Conservation (phyloP, 2,329 filamentous ascomycete genomes). For the Pochonia chlamydosporia region DNA sequence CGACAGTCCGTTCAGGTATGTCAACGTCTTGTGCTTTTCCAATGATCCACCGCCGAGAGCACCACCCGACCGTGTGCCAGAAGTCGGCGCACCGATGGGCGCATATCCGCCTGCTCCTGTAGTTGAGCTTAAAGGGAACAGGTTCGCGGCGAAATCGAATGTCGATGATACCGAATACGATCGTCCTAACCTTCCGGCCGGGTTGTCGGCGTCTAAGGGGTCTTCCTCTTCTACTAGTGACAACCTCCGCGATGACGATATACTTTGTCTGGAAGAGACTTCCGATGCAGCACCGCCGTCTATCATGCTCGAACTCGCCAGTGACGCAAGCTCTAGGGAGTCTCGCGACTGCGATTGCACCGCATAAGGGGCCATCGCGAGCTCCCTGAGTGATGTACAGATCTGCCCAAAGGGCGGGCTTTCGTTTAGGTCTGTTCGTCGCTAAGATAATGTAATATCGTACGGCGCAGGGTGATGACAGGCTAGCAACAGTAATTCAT, state of each 20-base stretch:
- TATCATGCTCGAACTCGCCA: constrained; percentile 70
- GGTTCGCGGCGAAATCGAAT: constrained; percentile 90
- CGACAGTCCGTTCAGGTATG: constrained; percentile 87
- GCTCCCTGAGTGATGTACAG: constrained; percentile 12
- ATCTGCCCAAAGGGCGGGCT: neutral
- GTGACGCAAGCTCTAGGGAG: constrained; percentile 91
- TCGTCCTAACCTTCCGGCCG: constrained; percentile 44
- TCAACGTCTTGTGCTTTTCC: constrained; percentile 93
- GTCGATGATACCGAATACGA: constrained; percentile 88
- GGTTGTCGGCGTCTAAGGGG: constrained; percentile 57
- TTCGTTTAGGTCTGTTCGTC: neutral
- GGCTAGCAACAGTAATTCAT: constrained; percentile 21
- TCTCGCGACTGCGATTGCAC: constrained; percentile 60
- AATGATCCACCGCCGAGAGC: constrained; percentile 69
- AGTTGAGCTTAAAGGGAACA: constrained; percentile 88
- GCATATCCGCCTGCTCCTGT: constrained; percentile 69
- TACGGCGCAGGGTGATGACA: neutral
- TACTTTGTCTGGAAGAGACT: constrained; percentile 73
- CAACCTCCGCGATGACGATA: constrained; percentile 85
- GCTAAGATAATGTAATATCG: neutral
- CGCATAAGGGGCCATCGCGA: constrained; percentile 33
- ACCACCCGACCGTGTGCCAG: constrained; percentile 38
- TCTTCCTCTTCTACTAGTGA: constrained; percentile 80
- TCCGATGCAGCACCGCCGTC: constrained; percentile 53
- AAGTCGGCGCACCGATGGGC: constrained; percentile 72